Evolutionary conservation across 2,329 filamentous ascomycete genomes (phyloP).

Genomic region (Colletotrichum cuscutae): DNA sequence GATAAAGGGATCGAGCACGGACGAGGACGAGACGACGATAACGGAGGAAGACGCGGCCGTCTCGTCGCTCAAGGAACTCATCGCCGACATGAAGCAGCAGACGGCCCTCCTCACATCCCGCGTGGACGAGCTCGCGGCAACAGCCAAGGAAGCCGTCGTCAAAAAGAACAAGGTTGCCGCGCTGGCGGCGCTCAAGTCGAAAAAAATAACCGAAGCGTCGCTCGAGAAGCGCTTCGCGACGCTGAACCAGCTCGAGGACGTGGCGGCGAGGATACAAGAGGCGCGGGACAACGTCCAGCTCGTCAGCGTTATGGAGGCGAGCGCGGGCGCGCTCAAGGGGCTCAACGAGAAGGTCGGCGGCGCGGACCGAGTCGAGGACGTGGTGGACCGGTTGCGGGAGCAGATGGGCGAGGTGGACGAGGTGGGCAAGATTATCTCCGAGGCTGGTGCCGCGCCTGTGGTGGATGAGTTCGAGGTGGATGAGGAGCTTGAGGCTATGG

Average conservation of each 20-base stretch:
- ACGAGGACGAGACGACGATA: constrained; percentile 60
- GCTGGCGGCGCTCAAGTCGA: constrained; percentile 81
- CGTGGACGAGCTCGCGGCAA: constrained; percentile 70
- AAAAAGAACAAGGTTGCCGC: constrained; percentile 81
- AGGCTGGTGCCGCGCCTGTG: constrained; percentile 56
- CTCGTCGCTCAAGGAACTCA: constrained; percentile 83
- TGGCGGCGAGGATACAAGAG: constrained; percentile 85
- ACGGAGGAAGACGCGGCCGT: constrained; percentile 84
- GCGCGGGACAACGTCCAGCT: constrained; percentile 87
- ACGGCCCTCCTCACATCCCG: constrained; percentile 74
- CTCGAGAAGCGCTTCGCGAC: constrained; percentile 78
- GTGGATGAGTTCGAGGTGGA: constrained; percentile 89
- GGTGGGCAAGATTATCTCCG: constrained; percentile 79
- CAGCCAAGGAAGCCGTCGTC: constrained; percentile 76
- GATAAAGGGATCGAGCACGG: constrained; percentile 66
- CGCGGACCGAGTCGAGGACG: constrained; percentile 77
- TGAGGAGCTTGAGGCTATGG: constrained; percentile 84
- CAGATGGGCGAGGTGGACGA: constrained; percentile 88
- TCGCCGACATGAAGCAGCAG: constrained; percentile 78
- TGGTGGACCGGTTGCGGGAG: constrained; percentile 79
- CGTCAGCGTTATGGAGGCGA: constrained; percentile 83
- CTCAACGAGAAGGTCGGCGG: constrained; percentile 85
- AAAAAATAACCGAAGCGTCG: constrained; percentile 82
- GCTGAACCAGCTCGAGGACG: constrained; percentile 83
- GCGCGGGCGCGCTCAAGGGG: constrained; percentile 75